Evolutionary conservation across 441 rosid species (phyloP), one percentile per base, ranked within the genome.

Genomic region (Populus hybrid): DNA sequence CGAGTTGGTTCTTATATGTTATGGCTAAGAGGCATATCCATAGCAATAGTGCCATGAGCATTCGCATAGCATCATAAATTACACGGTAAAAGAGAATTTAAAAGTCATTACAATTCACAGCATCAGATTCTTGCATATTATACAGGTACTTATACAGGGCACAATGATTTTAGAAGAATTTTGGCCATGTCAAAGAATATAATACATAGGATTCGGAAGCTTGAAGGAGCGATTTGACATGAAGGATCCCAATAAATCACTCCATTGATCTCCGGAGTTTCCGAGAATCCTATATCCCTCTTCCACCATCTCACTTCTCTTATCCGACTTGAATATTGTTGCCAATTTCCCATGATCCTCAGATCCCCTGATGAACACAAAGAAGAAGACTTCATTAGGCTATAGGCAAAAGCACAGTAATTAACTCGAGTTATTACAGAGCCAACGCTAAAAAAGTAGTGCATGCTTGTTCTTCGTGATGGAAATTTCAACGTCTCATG

Each of bases 231-330:
- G 94, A 54, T 6, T 70, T 3, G 96, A 89, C 85, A 90, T 82
- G 3, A 87, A 65, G 67, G 84, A 77, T 34, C 97, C 97, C 77
- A 93, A 80, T 82, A 95, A 76, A 84, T 93, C 98, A 46, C 98
- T 95, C 98, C 98, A 95, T 40, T 95, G 99, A 76, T 93, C 99
- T 42, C 99, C 98, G 4, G 93, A 91, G 81, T 93, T 95, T 11
- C 98, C 99, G 4, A 83, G 84, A 72, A 95, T 90, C 82, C 95
- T 82, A 54, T 83, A 93, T 77, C 97, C 98, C 35, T 90, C 89
- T 69, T 77, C 77, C 75, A 81, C 87, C 93, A 95, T 91, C 86
- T 87, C 92, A 67, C 79, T 85, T 81, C 98, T 91, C 89, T 85
- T 93, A 82, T 90, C 96, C 4, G 97, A 93, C 79, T 95, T 95